Evolutionary conservation across 2,329 filamentous ascomycete species (phyloP).

Genomic region (Talaromyces sp.): DNA sequence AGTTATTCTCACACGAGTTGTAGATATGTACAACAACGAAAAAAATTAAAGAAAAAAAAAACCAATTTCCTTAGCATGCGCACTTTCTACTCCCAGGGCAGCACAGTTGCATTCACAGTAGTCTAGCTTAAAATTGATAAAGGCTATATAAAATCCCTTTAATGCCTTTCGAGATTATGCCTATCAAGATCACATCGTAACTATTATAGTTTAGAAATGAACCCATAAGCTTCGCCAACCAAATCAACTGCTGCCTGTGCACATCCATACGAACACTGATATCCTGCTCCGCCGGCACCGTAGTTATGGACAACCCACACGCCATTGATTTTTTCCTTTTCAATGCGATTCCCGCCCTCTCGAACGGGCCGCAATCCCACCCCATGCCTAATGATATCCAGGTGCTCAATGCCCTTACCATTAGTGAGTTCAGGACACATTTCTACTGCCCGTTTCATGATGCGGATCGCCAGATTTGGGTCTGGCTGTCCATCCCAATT

Average conservation of each 20-base stretch:
- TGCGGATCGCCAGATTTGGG: slow-evolving; percentile 67
- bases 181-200: no score
- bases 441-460: slow-evolving; percentile 64
- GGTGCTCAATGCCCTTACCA: slow-evolving; percentile 57
- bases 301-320: slow-evolving; percentile 46
- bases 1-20: no score
- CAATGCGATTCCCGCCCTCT: slow-evolving; percentile 66
- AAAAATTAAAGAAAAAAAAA: no score
- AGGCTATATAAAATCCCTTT: no score
- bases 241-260: slow-evolving; percentile 60
- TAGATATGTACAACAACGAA: no score
- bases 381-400: slow-evolving; percentile 72
- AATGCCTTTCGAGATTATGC: no score
- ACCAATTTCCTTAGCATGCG: no score
- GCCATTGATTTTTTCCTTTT: slow-evolving; percentile 61
- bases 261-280: slow-evolving; percentile 62
- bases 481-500: slow-evolving; percentile 77
- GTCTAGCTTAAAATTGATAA: no score
- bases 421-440: slow-evolving; percentile 41
- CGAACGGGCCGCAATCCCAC: slow-evolving; percentile 75
- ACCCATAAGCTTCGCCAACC: slow-evolving; percentile 54
- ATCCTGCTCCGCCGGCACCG: slow-evolving; percentile 52
- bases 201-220: no score
- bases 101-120: no score
- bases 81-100: no score